phyloP scores from a whole-genome alignment of 805 yeast species.

The Wickerhamomyces silvicola region DNA sequence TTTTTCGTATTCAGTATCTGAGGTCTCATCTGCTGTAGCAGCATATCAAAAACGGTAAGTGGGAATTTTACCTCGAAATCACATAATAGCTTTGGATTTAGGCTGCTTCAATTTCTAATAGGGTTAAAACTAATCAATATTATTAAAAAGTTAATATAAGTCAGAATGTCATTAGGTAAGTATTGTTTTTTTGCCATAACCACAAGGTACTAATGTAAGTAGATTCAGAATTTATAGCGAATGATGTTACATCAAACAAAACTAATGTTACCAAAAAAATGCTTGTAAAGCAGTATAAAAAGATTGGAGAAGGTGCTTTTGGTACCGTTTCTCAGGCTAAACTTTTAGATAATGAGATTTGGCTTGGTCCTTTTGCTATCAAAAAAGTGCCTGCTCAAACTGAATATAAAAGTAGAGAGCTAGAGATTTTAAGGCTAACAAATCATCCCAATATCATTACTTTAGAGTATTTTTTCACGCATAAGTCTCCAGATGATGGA shows the following conservation, averaged over 20 bases:
- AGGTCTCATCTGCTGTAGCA: no score
- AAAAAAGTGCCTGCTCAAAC: slow-evolving; percentile 85
- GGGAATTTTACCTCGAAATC: no score
- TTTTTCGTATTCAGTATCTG: no score
- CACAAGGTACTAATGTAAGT: not conserved
- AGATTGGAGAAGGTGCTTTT: slow-evolving; percentile 82
- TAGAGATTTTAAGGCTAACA: slow-evolving; percentile 68
- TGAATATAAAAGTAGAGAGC: slow-evolving; percentile 76
- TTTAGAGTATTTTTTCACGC: slow-evolving; percentile 65
- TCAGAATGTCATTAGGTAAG: no score
- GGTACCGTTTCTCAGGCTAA: slow-evolving; percentile 80
- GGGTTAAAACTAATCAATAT: no score
- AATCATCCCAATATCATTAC: slow-evolving; percentile 76
- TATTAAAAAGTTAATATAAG: no score
- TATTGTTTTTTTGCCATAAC: no score
- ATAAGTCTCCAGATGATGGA: slow-evolving; percentile 54
- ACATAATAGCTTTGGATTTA: no score
- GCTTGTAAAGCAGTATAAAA: slow-evolving; percentile 64
- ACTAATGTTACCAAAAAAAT: slow-evolving; percentile 49
- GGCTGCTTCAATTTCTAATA: no score
- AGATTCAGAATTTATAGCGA: slow-evolving; percentile 40
- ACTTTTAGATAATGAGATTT: slow-evolving; percentile 33
- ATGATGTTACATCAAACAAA: slow-evolving; percentile 57
- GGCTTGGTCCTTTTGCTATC: slow-evolving; percentile 81
- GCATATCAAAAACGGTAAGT: no score